phyloP scores from a whole-genome alignment of 176 grass and related monocot genomes.

The Phoenix dactylifera region DNA sequence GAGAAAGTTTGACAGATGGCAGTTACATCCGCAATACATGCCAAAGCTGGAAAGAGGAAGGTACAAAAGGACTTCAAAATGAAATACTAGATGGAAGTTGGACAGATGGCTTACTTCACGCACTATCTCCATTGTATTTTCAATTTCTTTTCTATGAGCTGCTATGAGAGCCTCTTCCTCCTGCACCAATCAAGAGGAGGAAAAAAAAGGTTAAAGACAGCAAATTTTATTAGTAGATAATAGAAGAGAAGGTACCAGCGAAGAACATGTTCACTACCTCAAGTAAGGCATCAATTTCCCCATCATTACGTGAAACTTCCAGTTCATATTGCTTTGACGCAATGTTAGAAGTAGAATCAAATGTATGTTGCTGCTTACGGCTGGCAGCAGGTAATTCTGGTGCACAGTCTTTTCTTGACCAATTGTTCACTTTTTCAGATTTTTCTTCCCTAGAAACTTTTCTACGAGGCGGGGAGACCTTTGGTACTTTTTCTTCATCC shows the following conservation, averaged over 20 bases:
- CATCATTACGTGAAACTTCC: conserved; percentile 24
- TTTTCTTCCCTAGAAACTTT: conserved; percentile 14
- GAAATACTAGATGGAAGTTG: no score
- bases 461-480: conserved; percentile 16
- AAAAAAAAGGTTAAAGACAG: conserved; percentile 3
- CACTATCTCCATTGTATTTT: conserved; percentile 42
- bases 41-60: no score
- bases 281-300: conserved; percentile 36
- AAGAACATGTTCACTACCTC: conserved; percentile 24
- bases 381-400: conserved; percentile 1
- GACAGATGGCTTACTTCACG: conserved; percentile 27
- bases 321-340: conserved; percentile 16
- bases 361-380: not conserved
- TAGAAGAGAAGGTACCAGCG: not conserved
- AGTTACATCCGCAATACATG: no score
- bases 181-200: conserved; percentile 8
- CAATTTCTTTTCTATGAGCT: conserved; percentile 41
- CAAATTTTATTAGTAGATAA: not conserved
- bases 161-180: conserved; percentile 45
- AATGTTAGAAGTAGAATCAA: conserved; percentile 2
- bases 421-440: conserved; percentile 12
- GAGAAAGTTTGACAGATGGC: no score
- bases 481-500: conserved; percentile 13
- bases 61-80: no score
- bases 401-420: conserved; percentile 3